Base-by-base conservation (phyloP, 805 yeast genomes). In the Wickerhamiella galacta region DNA sequence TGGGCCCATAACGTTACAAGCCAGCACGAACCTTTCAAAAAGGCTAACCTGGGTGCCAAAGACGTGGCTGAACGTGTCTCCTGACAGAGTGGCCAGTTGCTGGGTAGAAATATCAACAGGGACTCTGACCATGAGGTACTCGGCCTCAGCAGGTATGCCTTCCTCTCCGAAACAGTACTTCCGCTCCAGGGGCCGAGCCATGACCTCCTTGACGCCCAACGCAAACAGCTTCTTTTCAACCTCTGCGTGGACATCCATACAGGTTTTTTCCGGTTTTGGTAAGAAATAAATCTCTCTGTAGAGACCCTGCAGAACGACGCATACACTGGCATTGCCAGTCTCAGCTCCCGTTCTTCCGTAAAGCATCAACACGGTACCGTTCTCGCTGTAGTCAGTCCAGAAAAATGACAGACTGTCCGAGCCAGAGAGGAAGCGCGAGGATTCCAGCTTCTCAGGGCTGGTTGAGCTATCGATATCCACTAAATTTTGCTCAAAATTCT, bases 1-100 rank as follows among this genome's bases (percentile, higher is more conserved):
- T 3, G 98, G 98, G 7, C 98, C 98, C 95, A 82, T 85, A 28
- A 90, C 65, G 44, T 76, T 74, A 44, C 79, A 65, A 52, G 75
- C 81, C 17, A 85, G 46, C 8, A 82, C 90, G 54, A 90, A 82
- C 9, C 80, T 65, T 58, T 90, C 98, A 52, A 90, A 83, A 16
- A 80, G 60, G 35, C 66, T 65, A 3, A 90, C 54, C 38, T 63
- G 69, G 3, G 80, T 63, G 31, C 96, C 96, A 57, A 83, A 82
- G 2, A 82, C 80, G 36, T 70, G 76, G 7, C 64, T 57, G 49
- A 79, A 83, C 0, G 92, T 78, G 29, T 70, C 73, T 39, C 95
- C 93, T 40, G 68, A 70, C 21, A 77, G 51, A 1, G 72, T 41
- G 2, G 92, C 87, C 38, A 70, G 45, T 20, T 17, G 30, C 4